Base-by-base conservation (phyloP, 108 stramenopile species). In the Schizochytrium sp. region DNA sequence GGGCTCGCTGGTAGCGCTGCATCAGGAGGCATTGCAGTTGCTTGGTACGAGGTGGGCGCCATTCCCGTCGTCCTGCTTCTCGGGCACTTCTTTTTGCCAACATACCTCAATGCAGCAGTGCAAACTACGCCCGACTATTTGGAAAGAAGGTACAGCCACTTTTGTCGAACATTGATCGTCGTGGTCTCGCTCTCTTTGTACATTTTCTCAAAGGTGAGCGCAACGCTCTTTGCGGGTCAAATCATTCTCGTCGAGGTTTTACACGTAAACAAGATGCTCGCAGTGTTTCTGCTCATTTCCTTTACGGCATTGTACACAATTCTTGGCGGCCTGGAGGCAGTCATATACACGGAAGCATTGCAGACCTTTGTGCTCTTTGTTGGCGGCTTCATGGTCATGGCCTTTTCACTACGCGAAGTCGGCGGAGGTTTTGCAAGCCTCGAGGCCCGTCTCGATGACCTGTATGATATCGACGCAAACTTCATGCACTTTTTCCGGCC, bases 301-400 rank as follows among this genome's bases (percentile, higher is more conserved):
- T 83, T 83, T 23, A 83, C 76, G n/a, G n/a, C 76, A 0, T 6
- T 83, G 51, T 83, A 83, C 51, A 83, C 76, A 53, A 53, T 83
- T 23, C 51, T 83, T 6, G 76, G 76, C 28, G 76, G 76, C n/a
- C 76, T 83, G 18, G 76, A 83, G 76, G 76, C 76, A 12, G 76
- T 83, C 48, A 83, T 83, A 2, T 83, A 83, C 51, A 83, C 76
- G 45, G 76, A 83, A 23, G 76, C 76, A 18, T 23, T 83, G 10
- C 76, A 83, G 51, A 83, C 76, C 25, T 25, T 34, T 12, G 76
- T 83, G 6, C 76, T 83, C 25, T 83, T 83, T 18, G 76, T 83
- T 12, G 76, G 76, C 51, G 76, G 76, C 48, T 53, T 83, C 28
- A 47, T 83, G 51, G 76, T 83, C 25, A 12, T 83, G 19, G 45